Base-by-base conservation (phyloP, 2,329 filamentous ascomycete species). In the Botryosphaeria agaves region DNA sequence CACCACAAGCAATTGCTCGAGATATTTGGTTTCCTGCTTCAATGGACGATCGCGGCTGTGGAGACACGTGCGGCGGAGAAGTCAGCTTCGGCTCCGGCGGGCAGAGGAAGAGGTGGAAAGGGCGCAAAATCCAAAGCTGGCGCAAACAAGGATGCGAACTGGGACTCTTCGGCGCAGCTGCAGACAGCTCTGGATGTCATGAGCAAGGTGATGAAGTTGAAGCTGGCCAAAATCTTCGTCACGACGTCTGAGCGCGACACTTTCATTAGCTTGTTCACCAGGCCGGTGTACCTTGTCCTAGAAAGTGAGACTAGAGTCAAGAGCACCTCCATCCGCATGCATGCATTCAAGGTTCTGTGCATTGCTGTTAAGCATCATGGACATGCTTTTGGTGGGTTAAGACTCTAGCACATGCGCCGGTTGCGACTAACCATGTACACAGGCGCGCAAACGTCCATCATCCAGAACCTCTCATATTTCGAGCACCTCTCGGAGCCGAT, bases 401-500 rank as follows among this genome's bases (percentile, higher is more conserved):
- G 9, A 23, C 9, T 6, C 44, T 8, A 14, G 16, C 14, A 12
- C 5, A 19, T 11, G 11, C 9, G 11, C 5, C 11, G 9, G 12
- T 19, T 7, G 5, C 12, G 14, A 18, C 29, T 34, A 16, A 30
- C 17, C 2, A 15, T 18, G 9, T 4, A 5, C n/a, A 11, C 14
- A 91, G 82, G 81, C 30, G 89, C 89, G 2, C 89, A 98, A 64
- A 95, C 92, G 28, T 92, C 85, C 27, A 92, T 98, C 45, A 85
- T 95, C 32, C 89, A 98, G 53, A 95, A 89, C 48, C 59, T 98
- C 41, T 93, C 89, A 4, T 98, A 98, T 51, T 98, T 95, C 45
- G 89, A 98, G 56, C 89, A 98, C 53, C 61, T 98, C n/a, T 87
- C 89, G 1, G 89, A 98, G 48, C 89, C 89, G 1, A 98, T 98